Conservation (phyloP, 371 early-diverging fungal genomes). For the Mortierella sp. region DNA sequence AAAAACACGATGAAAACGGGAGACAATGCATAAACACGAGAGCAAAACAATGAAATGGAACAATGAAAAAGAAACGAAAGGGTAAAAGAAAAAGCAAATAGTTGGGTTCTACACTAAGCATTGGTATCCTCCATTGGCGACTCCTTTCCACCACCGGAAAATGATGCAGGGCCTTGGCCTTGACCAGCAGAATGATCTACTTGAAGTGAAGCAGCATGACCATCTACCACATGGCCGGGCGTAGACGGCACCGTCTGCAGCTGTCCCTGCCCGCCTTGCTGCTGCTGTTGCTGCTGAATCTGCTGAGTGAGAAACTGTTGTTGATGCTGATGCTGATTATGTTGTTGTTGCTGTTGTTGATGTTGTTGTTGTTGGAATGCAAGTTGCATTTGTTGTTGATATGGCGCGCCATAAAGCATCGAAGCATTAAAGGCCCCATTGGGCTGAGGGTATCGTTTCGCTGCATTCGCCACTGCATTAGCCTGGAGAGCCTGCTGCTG, state of each 20-base stretch:
- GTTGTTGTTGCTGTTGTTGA: constrained; percentile 31
- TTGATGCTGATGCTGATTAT: constrained; percentile 16
- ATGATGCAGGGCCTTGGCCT: constrained; percentile 15
- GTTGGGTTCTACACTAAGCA: background rate
- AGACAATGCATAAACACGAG: background rate
- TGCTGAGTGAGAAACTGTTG: constrained; percentile 6
- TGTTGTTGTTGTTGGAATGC: constrained; percentile 14
- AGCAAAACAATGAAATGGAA: background rate
- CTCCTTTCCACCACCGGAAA: constrained; percentile 11
- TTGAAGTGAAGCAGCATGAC: background rate
- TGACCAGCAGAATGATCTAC: background rate
- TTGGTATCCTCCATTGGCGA: constrained; percentile 8
- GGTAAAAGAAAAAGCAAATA: background rate
- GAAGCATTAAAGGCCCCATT: constrained; percentile 4
- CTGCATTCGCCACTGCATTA: background rate
- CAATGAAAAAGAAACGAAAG: background rate
- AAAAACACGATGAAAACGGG: background rate
- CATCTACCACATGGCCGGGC: background rate
- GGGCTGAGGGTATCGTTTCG: constrained; percentile 13
- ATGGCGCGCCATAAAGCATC: constrained; percentile 11
- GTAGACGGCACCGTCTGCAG: background rate
- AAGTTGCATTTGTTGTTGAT: constrained; percentile 17
- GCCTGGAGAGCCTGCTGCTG: constrained; percentile 12
- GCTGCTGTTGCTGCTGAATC: constrained; percentile 23
- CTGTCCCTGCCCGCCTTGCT: constrained; percentile 4